Evolutionary conservation across 306 rosid species (phyloP).

Genomic region (Corylus heterophylla): DNA sequence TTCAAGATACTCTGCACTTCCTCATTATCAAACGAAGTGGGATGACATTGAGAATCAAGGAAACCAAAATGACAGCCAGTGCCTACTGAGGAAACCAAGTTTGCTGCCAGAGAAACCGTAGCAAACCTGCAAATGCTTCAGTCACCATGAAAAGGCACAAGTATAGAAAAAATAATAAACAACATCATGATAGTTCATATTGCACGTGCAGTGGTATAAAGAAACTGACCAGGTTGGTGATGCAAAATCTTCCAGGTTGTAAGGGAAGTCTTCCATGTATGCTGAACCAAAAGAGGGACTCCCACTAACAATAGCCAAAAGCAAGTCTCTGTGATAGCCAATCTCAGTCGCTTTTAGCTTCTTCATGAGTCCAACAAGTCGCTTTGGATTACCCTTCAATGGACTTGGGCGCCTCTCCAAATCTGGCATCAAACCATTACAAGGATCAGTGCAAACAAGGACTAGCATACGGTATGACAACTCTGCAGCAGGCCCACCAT

Average conservation of each 20-base stretch:
- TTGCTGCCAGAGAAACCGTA: slow-evolving; percentile 62
- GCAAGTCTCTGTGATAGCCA: slow-evolving; percentile 65
- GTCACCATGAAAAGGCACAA: slow-evolving; percentile 30
- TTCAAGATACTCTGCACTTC: slow-evolving; percentile 54
- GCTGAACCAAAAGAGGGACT: slow-evolving; percentile 64
- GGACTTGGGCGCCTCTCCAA: slow-evolving; percentile 50
- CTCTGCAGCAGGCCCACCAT: slow-evolving; percentile 56
- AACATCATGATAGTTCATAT: slow-evolving; percentile 13
- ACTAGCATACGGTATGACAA: slow-evolving; percentile 59
- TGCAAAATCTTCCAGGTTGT: slow-evolving; percentile 65
- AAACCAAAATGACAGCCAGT: slow-evolving; percentile 49
- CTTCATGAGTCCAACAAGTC: slow-evolving; percentile 70
- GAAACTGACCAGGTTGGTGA: slow-evolving; percentile 75
- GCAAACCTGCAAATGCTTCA: slow-evolving; percentile 68
- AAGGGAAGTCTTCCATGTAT: slow-evolving; percentile 87
- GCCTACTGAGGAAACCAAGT: slow-evolving; percentile 55
- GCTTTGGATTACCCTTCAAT: slow-evolving; percentile 69
- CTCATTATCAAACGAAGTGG: slow-evolving; percentile 30
- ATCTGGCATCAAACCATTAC: slow-evolving; percentile 89
- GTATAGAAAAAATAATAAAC: neutral
- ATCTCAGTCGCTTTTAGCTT: slow-evolving; percentile 63
- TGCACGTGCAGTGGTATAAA: slow-evolving; percentile 7
- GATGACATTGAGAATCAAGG: slow-evolving; percentile 43
- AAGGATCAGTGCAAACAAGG: slow-evolving; percentile 76
- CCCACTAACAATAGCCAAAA: slow-evolving; percentile 67